Evolutionary conservation across 306 rosid species (phyloP), one percentile per base, ranked within the genome.

Genomic region (Elaeagnus macrophylla): DNA sequence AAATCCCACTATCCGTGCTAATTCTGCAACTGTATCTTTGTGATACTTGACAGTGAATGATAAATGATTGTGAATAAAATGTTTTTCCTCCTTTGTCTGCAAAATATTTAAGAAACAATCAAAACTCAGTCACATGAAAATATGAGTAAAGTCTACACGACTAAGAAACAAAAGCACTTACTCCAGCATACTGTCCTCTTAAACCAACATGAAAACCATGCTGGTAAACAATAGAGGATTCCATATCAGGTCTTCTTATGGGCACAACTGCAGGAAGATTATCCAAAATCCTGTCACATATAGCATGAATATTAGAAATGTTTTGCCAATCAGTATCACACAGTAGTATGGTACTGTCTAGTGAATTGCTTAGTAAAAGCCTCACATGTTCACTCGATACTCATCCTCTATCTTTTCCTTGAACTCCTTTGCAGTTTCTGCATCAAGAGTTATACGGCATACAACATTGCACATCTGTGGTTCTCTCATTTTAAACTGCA

Each of bases 201-300:
- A 88, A 86, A 73, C 96, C 96, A 68, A 84, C 77, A 48, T 72
- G 86, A 76, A 75, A 84, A 37, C 97, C 97, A 68, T 88, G 95
- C 66, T 84, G 79, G 66, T 80, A 88, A 43, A 80, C 95, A 9
- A 80, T 35, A 53, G 95, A 67, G 48, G 82, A 79, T 51, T 84
- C 95, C 15, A 68, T 77, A 74, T 82, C 94, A 14, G 75, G 78
- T 74, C 95, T 80, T 66, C 72, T 61, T 53, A 88, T 58, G 12
- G 97, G 95, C 50, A 88, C 87, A 59, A 82, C 97, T 66, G 82
- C 69, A 48, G 95, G 97, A 60, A 88, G 86, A 78, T 88, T 84
- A 67, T 88, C 91, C 71, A 88, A 64, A 76, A 88, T 88, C 97
- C 97, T 88, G 69, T 17, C 43, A 48, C 12, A 13, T 59, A 46